Base-by-base conservation (phyloP, 139 green algal genomes). In the Pseudopediastrum boryanum region DNA sequence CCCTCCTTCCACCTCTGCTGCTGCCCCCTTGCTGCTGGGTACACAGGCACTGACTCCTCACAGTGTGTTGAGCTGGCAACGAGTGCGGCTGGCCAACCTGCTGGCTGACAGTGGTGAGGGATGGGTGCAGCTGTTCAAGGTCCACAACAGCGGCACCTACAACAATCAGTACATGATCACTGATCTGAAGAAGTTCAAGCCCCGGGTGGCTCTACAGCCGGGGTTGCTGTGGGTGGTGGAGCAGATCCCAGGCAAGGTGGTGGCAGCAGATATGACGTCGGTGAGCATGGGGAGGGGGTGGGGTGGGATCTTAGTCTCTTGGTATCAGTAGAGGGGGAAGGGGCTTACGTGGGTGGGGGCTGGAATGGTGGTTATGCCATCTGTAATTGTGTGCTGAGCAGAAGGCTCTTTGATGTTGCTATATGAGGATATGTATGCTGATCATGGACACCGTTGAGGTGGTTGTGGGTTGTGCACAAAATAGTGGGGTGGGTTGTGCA, bases 121-220 rank as follows among this genome's bases (percentile, higher is more conserved):
- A 38, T 96, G 91, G 91, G 78, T 88, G 39, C 43, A 76, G 1
- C 10, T 85, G 4, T 87, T 96, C 58, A 71, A 69, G 16, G 79
- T 65, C 0, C 74, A 90, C 65, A 94, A 96, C 82, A 82, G 61
- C 29, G 86, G 86, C 27, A 95, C 92, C 21, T 95, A 95, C 89
- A 96, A 96, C 81, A 96, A 96, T 75, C 91, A 94, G 74, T 93
- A 89, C 82, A 86, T 71, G 81, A 64, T 89, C 2, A 0, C 86
- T 25, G 75, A 89, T 63, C 46, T 81, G 52, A 89, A 89, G 44
- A 63, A 50, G 41, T 96, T 95, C 69, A 31, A 62, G 52, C 87
- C 88, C 1, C 62, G 82, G 25, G 38, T 81, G 42, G 51, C 87
- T 59, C 70, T 92, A 50, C 56, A 79, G 58, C 69, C 79, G 3